Percentiles rank a stretch among this genome's conserved stretches.
phyloP scores from a whole-genome alignment of 176 grass and related monocot species.

The Oryza meridionalis region DNA sequence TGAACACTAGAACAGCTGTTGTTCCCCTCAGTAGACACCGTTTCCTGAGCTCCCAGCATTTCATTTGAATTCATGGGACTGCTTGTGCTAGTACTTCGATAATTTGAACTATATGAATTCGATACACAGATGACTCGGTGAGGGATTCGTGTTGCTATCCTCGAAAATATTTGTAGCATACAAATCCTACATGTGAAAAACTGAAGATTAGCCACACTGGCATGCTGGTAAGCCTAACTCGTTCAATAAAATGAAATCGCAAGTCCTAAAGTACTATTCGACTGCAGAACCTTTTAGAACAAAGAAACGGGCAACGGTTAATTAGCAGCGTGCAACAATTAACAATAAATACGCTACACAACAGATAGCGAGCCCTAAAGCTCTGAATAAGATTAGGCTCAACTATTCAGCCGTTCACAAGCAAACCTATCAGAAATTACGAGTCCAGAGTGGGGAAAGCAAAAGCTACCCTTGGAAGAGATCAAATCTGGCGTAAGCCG shows the following conservation, averaged over 20 bases:
- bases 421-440: not conserved
- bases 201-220: not conserved
- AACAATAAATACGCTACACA: not conserved
- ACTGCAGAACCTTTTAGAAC: not conserved
- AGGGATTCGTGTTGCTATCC: slow-evolving; percentile 24
- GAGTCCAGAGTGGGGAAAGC: not conserved
- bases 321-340: not conserved
- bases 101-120: not conserved
- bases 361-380: not conserved
- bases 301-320: not conserved
- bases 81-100: not conserved
- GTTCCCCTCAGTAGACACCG: not conserved
- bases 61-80: slow-evolving; percentile 28
- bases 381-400: not conserved
- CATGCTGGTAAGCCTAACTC: not conserved
- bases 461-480: not conserved
- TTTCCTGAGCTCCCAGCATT: not conserved
- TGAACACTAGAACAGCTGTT: slow-evolving; percentile 46
- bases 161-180: slow-evolving; percentile 47
- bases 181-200: slow-evolving; percentile 14
- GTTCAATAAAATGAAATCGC: not conserved
- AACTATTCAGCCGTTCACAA: not conserved
- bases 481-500: not conserved
- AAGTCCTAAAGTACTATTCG: not conserved
- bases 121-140: not conserved